Base-by-base conservation (phyloP, 169 alveolate species). In the Plasmodium berghei region DNA sequence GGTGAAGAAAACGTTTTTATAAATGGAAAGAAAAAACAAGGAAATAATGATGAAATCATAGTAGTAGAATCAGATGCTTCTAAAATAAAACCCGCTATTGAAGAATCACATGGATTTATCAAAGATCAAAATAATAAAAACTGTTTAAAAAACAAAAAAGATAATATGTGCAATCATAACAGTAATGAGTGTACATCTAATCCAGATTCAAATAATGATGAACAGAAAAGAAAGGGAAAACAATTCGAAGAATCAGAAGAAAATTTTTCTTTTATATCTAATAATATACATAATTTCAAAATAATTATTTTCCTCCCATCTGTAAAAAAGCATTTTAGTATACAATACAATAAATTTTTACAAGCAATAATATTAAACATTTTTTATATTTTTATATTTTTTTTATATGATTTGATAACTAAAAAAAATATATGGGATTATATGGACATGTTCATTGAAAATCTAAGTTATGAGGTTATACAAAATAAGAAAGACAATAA, bases 301-400 rank as follows among this genome's bases (percentile, higher is more conserved):
- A 70, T 86, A 5, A 86, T 86, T 1, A 48, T 86, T 52, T 86
- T 86, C 40, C 45, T 86, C 5, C 91, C 91, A 2, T 86, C 91
- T 1, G 55, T 71, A 20, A 71, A 86, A 45, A 86, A 58, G 10
- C 91, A 86, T 59, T 71, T 70, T 26, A 86, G 72, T 45, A 86
- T 86, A 2, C 91, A 86, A 55, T 86, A 59, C 40, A 86, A 86
- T 24, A 86, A 86, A 86, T 86, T 86, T 26, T 66, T 86, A 22
- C 91, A 86, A 72, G 91, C 87, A 20, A 55, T 86, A 22, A 34
- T 86, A 22, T 54, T 86, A 10, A 86, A 86, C 46, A 56, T 66
- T 5, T 86, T 86, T 86, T 86, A 86, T 42, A 71, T 86, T 45
- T 86, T 71, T 55, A 64, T 63, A 0, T 59, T 86, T 28, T 71